Evolutionary conservation across 495 filamentous ascomycete species (phyloP).

Genomic region (Aspergillus sclerotioniger): DNA sequence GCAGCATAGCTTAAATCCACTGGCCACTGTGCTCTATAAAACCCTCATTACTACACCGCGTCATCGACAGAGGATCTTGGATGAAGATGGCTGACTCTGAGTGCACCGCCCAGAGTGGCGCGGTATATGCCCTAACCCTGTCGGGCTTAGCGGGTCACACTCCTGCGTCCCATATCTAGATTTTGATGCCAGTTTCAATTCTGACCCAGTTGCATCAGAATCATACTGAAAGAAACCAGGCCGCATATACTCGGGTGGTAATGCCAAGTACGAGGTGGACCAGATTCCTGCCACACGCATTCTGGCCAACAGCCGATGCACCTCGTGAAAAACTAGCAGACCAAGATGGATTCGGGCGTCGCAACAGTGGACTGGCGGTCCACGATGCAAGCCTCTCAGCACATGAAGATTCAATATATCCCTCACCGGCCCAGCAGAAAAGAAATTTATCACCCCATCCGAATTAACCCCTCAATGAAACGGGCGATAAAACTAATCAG

Average conservation of each 20-base stretch:
- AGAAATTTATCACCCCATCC: neutral
- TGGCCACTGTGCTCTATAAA: neutral
- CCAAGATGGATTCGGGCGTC: no score
- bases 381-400: neutral
- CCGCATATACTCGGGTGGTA: no score
- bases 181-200: no score
- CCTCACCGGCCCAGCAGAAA: neutral
- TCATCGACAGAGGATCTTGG: no score
- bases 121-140: neutral
- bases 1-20: slow-evolving; percentile 6
- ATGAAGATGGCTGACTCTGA: no score
- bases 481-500: neutral
- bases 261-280: no score
- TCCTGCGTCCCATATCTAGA: no score
- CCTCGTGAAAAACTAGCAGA: no score
- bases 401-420: neutral
- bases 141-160: neutral
- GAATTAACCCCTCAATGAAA: neutral
- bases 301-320: no score
- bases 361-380: neutral
- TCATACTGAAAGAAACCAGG: no score
- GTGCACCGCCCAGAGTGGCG: neutral
- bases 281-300: no score
- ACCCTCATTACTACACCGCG: neutral
- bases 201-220: no score